phyloP scores from a whole-genome alignment of 805 yeast genomes.

The Kodamaea nitidulidarum region DNA sequence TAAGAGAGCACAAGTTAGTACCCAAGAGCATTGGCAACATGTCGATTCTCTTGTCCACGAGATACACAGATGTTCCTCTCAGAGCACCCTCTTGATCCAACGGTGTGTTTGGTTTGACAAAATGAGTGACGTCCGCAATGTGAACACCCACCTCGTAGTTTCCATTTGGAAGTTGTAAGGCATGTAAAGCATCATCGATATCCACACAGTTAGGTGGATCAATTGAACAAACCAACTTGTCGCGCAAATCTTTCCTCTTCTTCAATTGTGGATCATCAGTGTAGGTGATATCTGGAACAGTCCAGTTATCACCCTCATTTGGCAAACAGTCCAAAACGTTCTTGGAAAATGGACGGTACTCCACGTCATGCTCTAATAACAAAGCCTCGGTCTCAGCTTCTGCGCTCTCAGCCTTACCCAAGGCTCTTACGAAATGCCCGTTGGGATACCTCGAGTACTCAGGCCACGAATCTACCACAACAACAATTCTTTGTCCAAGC shows the following conservation, averaged over 20 bases:
- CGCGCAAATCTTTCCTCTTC: constrained; percentile 81
- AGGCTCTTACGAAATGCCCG: constrained; percentile 87
- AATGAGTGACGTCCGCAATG: constrained; percentile 97
- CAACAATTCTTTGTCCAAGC: constrained; percentile 84
- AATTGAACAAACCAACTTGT: constrained; percentile 85
- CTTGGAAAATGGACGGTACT: constrained; percentile 91
- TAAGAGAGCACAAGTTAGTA: constrained; percentile 91
- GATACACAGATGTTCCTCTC: constrained; percentile 94
- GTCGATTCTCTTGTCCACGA: constrained; percentile 97
- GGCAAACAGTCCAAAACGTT: constrained; percentile 92
- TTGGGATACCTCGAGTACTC: constrained; percentile 77
- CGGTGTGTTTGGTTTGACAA: constrained; percentile 89
- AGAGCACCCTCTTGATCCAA: constrained; percentile 95
- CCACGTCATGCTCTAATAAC: constrained; percentile 91
- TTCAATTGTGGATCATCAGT: constrained; percentile 51
- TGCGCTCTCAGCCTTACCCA: constrained; percentile 88
- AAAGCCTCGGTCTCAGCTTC: constrained; percentile 96
- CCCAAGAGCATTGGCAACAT: constrained; percentile 95
- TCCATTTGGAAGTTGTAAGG: constrained; percentile 79
- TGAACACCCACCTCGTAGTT: constrained; percentile 97
- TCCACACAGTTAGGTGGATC: constrained; percentile 99
- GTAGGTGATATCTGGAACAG: constrained; percentile 62
- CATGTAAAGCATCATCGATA: constrained; percentile 97
- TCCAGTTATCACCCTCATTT: constrained; percentile 89
- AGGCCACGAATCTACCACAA: constrained; percentile 93